Conservation (phyloP, 768 basidiomycete genomes). For the Lanmaoa rubissima region DNA sequence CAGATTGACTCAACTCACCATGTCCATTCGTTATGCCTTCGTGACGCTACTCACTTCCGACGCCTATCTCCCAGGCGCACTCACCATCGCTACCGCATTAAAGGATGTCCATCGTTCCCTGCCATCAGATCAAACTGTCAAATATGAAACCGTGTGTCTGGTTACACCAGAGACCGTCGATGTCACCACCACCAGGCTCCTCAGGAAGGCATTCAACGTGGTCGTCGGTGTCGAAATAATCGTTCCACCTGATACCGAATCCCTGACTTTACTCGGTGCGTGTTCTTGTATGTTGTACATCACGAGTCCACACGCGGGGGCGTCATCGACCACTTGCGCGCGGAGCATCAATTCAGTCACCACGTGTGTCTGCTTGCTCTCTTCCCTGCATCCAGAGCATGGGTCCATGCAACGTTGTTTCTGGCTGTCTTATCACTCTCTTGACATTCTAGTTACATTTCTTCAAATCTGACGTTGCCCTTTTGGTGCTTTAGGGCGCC, state of each 20-base stretch:
- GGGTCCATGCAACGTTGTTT: conserved; percentile 19
- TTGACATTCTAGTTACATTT: not conserved
- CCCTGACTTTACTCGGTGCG: conserved; percentile 80
- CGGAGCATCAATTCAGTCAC: conserved; percentile 9
- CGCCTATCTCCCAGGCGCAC: conserved; percentile 89
- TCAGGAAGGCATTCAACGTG: conserved; percentile 76
- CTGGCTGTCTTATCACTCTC: conserved; percentile 13
- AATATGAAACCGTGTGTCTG: conserved; percentile 78
- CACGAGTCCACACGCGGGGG: conserved; percentile 1
- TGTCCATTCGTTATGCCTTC: conserved; percentile 75
- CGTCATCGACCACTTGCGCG: not conserved
- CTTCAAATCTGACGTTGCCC: conserved; percentile 10
- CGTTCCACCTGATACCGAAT: conserved; percentile 59
- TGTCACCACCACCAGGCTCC: conserved; percentile 72
- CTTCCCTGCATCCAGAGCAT: conserved; percentile 8
- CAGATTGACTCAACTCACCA: conserved; percentile 27
- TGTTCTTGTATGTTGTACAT: conserved; percentile 9
- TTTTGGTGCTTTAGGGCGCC: conserved; percentile 64
- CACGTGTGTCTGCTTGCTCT: conserved; percentile 7
- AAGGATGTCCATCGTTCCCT: conserved; percentile 60
- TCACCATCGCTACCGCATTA: conserved; percentile 82
- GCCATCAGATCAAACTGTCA: conserved; percentile 45
- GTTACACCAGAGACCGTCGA: conserved; percentile 94
- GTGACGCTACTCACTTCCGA: conserved; percentile 92
- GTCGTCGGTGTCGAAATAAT: conserved; percentile 94